Conservation (phyloP, 176 grass and related monocot species). For the Raddia guianensis region DNA sequence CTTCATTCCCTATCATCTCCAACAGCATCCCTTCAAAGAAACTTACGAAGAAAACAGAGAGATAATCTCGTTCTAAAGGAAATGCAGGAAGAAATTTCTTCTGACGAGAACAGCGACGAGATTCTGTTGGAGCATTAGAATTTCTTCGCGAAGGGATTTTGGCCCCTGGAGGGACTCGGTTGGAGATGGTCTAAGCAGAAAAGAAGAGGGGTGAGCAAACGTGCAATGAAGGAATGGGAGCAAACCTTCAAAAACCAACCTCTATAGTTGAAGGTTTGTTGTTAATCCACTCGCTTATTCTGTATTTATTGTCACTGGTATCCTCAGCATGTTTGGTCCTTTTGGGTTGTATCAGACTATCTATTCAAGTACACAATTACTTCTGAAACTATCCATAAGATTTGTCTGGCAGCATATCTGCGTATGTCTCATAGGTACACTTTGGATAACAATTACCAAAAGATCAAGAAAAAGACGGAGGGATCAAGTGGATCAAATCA, state of each 20-base stretch:
- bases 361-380: not conserved
- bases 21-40: too few relatives aligned
- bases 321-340: not conserved
- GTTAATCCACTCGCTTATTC: not conserved
- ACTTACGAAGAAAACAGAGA: too few relatives aligned
- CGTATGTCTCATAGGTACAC: not conserved
- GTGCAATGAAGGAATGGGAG: not conserved
- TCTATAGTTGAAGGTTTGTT: not conserved
- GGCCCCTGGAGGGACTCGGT: too few relatives aligned
- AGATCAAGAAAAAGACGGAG: not conserved
- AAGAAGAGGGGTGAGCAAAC: not conserved
- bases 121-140: too few relatives aligned
- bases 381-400: not conserved
- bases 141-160: too few relatives aligned
- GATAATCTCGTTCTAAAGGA: too few relatives aligned
- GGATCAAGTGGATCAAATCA: conserved; percentile 14
- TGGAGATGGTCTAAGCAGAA: too few relatives aligned
- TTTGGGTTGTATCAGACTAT: not conserved
- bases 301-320: not conserved
- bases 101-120: too few relatives aligned
- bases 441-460: conserved; percentile 10
- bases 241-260: not conserved
- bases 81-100: too few relatives aligned
- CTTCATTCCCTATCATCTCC: too few relatives aligned
- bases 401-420: not conserved